Evolutionary conservation across 495 filamentous ascomycete genomes (phyloP).

Genomic region (Pseudevernia furfuracea): DNA sequence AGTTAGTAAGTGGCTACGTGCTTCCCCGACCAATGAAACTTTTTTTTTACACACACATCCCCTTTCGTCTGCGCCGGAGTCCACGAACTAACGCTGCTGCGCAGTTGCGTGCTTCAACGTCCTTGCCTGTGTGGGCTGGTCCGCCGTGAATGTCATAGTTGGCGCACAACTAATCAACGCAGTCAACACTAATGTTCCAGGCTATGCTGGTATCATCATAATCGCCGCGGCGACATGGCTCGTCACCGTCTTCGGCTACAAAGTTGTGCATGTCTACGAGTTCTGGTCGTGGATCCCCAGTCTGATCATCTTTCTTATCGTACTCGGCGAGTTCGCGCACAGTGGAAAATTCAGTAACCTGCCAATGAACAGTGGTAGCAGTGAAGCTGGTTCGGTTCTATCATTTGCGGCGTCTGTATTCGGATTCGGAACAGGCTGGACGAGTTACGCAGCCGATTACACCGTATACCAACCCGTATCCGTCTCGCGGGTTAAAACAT

Average conservation of each 20-base stretch:
- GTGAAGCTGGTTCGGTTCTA: constrained; percentile 58
- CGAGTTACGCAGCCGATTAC: constrained; percentile 72
- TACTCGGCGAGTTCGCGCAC: constrained; percentile 65
- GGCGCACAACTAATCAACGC: constrained; percentile 74
- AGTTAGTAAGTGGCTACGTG: constrained; percentile 47
- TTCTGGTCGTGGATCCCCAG: constrained; percentile 73
- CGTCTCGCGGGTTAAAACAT: constrained; percentile 52
- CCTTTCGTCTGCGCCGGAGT: not conserved
- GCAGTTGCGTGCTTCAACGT: constrained; percentile 63
- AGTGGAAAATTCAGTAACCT: constrained; percentile 65
- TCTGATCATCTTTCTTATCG: constrained; percentile 69
- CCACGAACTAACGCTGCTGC: constrained; percentile 25
- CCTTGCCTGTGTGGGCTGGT: constrained; percentile 71
- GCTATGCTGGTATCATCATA: constrained; percentile 69
- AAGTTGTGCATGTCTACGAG: constrained; percentile 73
- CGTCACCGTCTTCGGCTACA: constrained; percentile 70
- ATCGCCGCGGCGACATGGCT: constrained; percentile 64
- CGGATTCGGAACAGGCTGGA: constrained; percentile 77
- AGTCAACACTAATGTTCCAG: constrained; percentile 62
- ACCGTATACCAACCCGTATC: constrained; percentile 69
- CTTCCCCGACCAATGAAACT: constrained; percentile 8
- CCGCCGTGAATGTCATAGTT: constrained; percentile 70
- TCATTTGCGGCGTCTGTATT: constrained; percentile 68
- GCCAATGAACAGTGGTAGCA: constrained; percentile 53
- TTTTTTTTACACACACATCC: too few species aligned